These are phyloP conservation scores for Crithidia acanthocephali DNA, from an alignment of 208 protist genomes.

Conservation along the genomic window DNA sequence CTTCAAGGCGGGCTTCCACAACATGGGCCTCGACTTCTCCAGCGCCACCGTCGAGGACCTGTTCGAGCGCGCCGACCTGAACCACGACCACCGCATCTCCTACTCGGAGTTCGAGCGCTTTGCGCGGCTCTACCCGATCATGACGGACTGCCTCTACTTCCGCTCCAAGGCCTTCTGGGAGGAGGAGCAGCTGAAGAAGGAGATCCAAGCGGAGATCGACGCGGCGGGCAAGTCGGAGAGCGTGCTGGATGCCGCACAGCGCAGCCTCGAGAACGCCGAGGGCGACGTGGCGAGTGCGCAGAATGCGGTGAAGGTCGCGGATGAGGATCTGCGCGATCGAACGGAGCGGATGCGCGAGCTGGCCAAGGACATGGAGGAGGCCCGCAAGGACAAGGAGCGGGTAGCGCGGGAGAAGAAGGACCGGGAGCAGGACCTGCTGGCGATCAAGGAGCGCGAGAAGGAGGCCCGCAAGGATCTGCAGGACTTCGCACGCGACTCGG, in stretches of 20 bases:
- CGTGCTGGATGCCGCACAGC: slow-evolving; percentile 60
- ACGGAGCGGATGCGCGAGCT: slow-evolving; percentile 85
- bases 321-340: slow-evolving; percentile 79
- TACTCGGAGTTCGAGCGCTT: slow-evolving; percentile 93
- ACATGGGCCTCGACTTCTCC: slow-evolving; percentile 86
- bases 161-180: slow-evolving; percentile 93
- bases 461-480: slow-evolving; percentile 76
- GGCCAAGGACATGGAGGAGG: slow-evolving; percentile 82
- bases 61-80: slow-evolving; percentile 87
- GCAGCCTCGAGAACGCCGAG: slow-evolving; percentile 56
- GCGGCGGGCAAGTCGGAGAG: slow-evolving; percentile 68
- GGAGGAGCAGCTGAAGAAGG: slow-evolving; percentile 86
- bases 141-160: slow-evolving; percentile 92
- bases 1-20: slow-evolving; percentile 84
- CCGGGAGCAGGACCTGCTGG: slow-evolving; percentile 72
- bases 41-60: slow-evolving; percentile 89
- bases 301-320: slow-evolving; percentile 58
- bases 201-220: slow-evolving; percentile 82
- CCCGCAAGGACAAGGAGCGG: slow-evolving; percentile 76
- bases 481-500: slow-evolving; percentile 73
- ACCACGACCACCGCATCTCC: slow-evolving; percentile 83
- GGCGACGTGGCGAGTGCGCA: slow-evolving; percentile 66
- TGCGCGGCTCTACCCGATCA: slow-evolving; percentile 88
- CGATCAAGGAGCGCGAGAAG: slow-evolving; percentile 75
- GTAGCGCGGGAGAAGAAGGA: slow-evolving; percentile 83